Base-by-base conservation (phyloP, 1,284 basidiomycete genomes). In the Wolfiporia cocos region DNA sequence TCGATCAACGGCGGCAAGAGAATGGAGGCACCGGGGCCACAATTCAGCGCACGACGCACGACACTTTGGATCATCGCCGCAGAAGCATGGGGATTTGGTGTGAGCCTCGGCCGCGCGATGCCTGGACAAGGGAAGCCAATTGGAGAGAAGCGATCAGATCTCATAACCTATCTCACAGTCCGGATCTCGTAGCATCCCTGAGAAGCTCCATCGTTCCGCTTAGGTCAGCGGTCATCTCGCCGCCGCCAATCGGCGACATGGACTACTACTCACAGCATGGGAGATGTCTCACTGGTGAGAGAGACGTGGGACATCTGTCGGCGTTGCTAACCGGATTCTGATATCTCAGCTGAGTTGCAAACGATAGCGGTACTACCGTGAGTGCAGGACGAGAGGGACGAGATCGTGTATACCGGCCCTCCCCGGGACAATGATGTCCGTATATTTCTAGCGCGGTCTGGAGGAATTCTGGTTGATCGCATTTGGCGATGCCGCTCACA, bases 71-170 rank as follows among this genome's bases (percentile, higher is more conserved):
- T 34, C 32, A 34, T 7, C 17, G 9, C 14, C 32, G 32, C 17
- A 17, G 12, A 34, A 19, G 28, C 18, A 34, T 34, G 32, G 32
- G 32, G 17, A 34, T 19, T 15, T 7, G 9, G 32, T 18, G 32
- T 22, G 15, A 9, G 22, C 20, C 39, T 24, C 14, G 39, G 30
- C 28, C 31, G 15, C 1, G 21, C 18, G 28, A 30, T 14, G 19
- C 19, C 36, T 26, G 19, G 12, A 26, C 6, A n/a, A 14, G 10
- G 28, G 18, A 31, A 18, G 19, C 15, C 24, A 20, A 39, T 31
- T n/a, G 23, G 37, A 22, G 37, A 20, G 37, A 26, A 28, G 24
- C 18, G 20, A 17, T 30, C 26, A 39, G 24, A 24, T 39, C 37
- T 19, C 17, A 30, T 19, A 28, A 22, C 28, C 26, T 19, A 39